Conservation (phyloP, 164 flowering plant genomes). For the Protea cynaroides region DNA sequence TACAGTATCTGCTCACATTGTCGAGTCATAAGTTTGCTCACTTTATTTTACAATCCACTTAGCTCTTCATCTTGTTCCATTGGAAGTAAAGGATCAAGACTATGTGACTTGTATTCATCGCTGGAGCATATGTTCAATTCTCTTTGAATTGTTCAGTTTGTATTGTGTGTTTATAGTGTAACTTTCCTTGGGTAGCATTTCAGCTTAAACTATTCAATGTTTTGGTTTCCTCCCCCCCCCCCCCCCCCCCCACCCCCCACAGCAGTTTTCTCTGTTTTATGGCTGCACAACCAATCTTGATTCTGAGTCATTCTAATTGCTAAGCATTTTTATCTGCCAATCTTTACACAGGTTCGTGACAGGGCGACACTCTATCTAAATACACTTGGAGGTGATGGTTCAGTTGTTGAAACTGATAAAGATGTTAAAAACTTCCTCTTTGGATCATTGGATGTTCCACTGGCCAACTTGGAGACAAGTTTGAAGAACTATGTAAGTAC, state of each 20-base stretch:
- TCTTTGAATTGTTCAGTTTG: no score
- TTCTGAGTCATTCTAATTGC: neutral
- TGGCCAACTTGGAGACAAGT: conserved; percentile 76
- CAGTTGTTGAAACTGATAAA: conserved; percentile 61
- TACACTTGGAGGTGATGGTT: conserved; percentile 74
- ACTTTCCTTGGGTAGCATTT: neutral
- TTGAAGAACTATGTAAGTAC: conserved; percentile 75
- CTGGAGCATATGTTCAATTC: neutral
- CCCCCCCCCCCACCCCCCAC: no score
- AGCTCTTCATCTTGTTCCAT: no score
- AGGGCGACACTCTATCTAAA: conserved; percentile 91
- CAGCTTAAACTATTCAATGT: neutral
- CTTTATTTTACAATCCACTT: no score
- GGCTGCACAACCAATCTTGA: neutral
- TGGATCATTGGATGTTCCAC: conserved; percentile 78
- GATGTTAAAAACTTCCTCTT: conserved; percentile 77
- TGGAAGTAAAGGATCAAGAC: neutral
- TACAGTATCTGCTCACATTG: no score
- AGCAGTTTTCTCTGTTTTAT: neutral
- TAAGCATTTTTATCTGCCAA: conserved; percentile 3
- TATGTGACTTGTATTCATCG: neutral
- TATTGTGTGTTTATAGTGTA: no score
- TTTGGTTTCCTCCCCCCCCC: no score
- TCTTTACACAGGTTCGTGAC: conserved; percentile 74
- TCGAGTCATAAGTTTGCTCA: no score